Evolutionary conservation across 805 yeast species (phyloP).

Genomic region (Lipomyces kockii): DNA sequence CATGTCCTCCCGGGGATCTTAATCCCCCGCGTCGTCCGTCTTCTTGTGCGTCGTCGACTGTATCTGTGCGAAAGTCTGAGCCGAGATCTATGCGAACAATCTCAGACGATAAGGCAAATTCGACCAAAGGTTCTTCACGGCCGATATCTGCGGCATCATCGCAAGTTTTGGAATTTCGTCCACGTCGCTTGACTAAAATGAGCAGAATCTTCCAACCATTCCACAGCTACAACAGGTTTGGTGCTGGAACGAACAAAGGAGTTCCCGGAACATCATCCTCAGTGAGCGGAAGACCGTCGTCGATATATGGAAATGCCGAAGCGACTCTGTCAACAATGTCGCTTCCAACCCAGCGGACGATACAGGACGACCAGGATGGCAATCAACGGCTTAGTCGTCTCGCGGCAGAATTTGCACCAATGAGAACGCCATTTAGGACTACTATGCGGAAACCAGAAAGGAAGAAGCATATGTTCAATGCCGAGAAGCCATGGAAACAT

Average conservation of each 20-base stretch:
- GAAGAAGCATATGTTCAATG: conserved; percentile 33
- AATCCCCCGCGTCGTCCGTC: neutral
- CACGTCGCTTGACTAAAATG: neutral
- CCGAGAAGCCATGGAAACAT: conserved; percentile 40
- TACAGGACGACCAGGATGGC: neutral
- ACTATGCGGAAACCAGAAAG: conserved; percentile 39
- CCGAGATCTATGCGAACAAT: neutral
- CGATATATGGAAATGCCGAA: neutral
- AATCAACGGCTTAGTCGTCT: neutral
- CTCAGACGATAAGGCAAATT: neutral
- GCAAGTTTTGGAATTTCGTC: neutral
- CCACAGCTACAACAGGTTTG: conserved; percentile 2
- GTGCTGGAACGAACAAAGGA: neutral
- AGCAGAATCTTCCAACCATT: conserved; percentile 1
- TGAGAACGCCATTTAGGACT: conserved; percentile 23
- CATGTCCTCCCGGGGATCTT: neutral
- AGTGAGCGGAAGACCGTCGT: neutral
- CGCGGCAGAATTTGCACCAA: neutral
- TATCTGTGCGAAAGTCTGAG: neutral
- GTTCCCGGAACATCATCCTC: neutral
- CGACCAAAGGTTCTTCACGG: neutral
- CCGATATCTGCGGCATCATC: neutral
- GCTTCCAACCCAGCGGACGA: conserved; percentile 1
- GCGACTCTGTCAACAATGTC: conserved; percentile 12
- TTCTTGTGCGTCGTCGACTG: neutral